Conservation (phyloP, 108 stramenopile species). For the Cyclotella choctawhatcheeana region DNA sequence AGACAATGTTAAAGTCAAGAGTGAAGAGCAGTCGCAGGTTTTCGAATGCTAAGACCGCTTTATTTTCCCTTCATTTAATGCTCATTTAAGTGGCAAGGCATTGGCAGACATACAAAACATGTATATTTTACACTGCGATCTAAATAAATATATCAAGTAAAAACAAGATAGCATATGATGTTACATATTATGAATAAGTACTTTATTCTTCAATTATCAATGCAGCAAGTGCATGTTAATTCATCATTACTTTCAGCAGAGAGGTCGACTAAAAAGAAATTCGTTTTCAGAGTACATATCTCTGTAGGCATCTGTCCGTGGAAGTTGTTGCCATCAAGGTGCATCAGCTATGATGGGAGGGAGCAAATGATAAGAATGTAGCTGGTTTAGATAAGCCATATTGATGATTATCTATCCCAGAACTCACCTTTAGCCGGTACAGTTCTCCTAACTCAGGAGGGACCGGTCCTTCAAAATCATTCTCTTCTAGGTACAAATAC, state of each 20-base stretch:
- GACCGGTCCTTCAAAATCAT: constrained; percentile 28
- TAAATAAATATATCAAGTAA: too few species aligned
- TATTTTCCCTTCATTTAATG: too few species aligned
- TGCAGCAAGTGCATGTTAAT: constrained; percentile 37
- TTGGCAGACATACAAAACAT: too few species aligned
- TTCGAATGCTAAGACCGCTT: neutral
- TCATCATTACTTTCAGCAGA: constrained; percentile 31
- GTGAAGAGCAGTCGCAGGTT: neutral
- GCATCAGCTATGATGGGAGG: constrained; percentile 6
- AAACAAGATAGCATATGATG: too few species aligned
- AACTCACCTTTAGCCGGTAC: constrained; percentile 33
- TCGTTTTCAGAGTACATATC: constrained; percentile 29
- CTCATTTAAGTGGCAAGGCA: too few species aligned
- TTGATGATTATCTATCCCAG: too few species aligned
- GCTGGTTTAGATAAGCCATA: neutral
- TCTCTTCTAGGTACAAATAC: constrained; percentile 43
- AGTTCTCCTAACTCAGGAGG: constrained; percentile 40
- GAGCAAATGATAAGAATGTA: neutral
- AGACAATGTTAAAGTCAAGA: neutral
- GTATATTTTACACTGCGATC: too few species aligned
- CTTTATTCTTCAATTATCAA: neutral
- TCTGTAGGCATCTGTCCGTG: constrained; percentile 29
- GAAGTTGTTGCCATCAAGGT: constrained; percentile 38
- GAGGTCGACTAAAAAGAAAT: constrained; percentile 36
- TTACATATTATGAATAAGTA: too few species aligned